These are phyloP conservation scores for Thermomucor indicae-seudaticae DNA, from an alignment of 371 early-diverging fungal genomes.

Conservation along the genomic window DNA sequence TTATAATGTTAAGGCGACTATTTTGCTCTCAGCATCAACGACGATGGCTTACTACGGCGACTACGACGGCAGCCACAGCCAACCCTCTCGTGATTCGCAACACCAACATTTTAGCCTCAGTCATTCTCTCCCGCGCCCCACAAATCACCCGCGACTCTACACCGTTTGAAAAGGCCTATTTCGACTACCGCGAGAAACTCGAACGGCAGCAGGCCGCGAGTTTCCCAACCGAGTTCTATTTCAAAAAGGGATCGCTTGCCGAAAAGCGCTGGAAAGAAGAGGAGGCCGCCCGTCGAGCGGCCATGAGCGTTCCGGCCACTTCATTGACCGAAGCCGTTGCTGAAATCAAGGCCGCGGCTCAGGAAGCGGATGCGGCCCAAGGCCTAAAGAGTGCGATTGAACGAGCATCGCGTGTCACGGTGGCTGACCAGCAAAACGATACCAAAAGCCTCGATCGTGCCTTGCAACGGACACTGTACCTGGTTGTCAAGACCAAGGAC, in stretches of 20 bases:
- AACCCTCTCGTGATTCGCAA: slow-evolving; percentile 27
- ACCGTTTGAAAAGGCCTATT: slow-evolving; percentile 75
- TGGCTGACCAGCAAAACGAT: slow-evolving; percentile 67
- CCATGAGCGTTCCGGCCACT: slow-evolving; percentile 21
- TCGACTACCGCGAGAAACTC: slow-evolving; percentile 69
- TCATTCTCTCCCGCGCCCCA: slow-evolving; percentile 79
- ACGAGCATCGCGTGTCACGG: slow-evolving; percentile 51
- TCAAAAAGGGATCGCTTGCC: slow-evolving; percentile 84
- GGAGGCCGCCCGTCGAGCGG: slow-evolving; percentile 41
- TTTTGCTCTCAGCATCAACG: too few relatives aligned
- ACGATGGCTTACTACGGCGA: too few relatives aligned
- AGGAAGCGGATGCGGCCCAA: slow-evolving; percentile 40
- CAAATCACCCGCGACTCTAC: slow-evolving; percentile 68
- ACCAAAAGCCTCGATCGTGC: slow-evolving; percentile 71
- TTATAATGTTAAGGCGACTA: too few relatives aligned
- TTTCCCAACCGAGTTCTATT: slow-evolving; percentile 82
- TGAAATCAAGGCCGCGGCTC: slow-evolving; percentile 20
- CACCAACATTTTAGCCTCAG: slow-evolving; percentile 58
- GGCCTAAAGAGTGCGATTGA: slow-evolving; percentile 39
- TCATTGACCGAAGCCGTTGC: slow-evolving; percentile 32
- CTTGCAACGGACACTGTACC: slow-evolving; percentile 67
- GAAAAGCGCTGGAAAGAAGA: slow-evolving; percentile 72
- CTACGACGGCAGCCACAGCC: slow-evolving; percentile 3
- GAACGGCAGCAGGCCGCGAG: slow-evolving; percentile 58
- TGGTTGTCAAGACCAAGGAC: slow-evolving; percentile 62